These are phyloP conservation scores for Phytophthora foliorum DNA, from an alignment of 352 stramenopile genomes.

Conservation along the genomic window DNA sequence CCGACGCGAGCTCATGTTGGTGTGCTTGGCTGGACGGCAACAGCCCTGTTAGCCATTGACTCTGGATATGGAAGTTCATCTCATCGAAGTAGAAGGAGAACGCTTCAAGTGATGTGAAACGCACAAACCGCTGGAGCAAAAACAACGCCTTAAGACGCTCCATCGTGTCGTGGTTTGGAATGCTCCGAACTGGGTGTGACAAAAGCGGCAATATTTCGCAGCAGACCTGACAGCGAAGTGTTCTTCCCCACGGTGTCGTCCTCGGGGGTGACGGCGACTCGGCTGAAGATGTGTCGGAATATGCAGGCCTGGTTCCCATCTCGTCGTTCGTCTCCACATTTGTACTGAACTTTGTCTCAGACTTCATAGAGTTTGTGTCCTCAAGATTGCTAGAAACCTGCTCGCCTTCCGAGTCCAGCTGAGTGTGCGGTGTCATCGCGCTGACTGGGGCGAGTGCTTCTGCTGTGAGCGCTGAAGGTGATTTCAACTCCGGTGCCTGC, in stretches of 20 bases:
- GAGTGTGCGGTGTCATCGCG: neutral
- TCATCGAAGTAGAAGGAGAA: constrained; percentile 18
- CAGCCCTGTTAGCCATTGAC: neutral
- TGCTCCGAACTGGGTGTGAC: neutral
- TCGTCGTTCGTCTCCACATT: neutral
- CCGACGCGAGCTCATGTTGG: neutral
- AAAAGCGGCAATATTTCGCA: neutral
- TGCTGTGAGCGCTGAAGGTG: neutral
- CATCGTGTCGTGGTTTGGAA: neutral
- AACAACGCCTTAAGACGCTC: constrained; percentile 3
- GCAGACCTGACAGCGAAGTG: constrained; percentile 5
- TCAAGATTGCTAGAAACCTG: neutral
- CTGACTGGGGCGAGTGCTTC: neutral
- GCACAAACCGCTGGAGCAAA: constrained; percentile 4
- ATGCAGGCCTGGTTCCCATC: neutral
- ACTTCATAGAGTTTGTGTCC: neutral
- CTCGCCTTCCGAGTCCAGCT: neutral
- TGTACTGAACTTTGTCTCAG: neutral
- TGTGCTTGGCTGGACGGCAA: neutral
- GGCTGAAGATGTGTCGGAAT: neutral
- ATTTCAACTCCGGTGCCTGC: neutral
- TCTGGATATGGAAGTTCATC: constrained; percentile 10
- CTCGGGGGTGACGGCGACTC: neutral
- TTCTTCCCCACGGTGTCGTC: neutral
- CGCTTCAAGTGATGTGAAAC: neutral